Evolutionary conservation across 306 rosid genomes (phyloP), one percentile per base, ranked within the genome.

Genomic region (Lathyrus sativus): DNA sequence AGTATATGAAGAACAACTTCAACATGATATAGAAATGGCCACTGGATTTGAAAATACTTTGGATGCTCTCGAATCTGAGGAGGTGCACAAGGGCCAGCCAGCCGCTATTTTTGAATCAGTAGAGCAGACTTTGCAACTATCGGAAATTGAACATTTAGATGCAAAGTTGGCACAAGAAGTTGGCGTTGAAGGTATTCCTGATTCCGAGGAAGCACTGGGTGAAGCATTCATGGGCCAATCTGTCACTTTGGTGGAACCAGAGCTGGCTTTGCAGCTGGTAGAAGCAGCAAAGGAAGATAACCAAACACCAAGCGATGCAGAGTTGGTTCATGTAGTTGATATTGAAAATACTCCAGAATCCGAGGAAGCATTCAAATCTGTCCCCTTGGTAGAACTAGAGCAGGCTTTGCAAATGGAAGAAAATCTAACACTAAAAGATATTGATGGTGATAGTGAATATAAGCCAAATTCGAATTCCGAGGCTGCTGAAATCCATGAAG

Each of bases 31-130:
- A 31, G 57, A 22, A 49, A 39, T 22, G 43, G 15, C n/a, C 28
- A 3, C 73, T 39, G 78, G 48, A 48, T 70, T 29, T 53, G 74
- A 60, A 67, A 42, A 38, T 78, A 65, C 42, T 50, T 41, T 10
- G 7, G 70, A 50, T 71, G 63, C 62, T 54, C 63, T 54, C 5
- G 64, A 78, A 44, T 42, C 70, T 59, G 74, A 15, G 74, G 78
- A 66, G 65, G 63, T 37, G 10, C 18, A 15, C 7, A 41, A 15
- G 38, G 54, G 38, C 12, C 57, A 68, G 12, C 50, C 14, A 11
- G 65, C 59, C 72, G 15, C 51, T 54, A 15, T 24, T 10, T 12
- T 68, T 5, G 62, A 68, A 18, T 46, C 79, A 44, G 54, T 60
- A 37, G 54, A 67, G 12, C 68, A 24, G 62, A 13, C 60, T 44